These are phyloP conservation scores for Curvularia spicifera DNA, from an alignment of 2,329 filamentous ascomycete genomes.

Conservation along the genomic window DNA sequence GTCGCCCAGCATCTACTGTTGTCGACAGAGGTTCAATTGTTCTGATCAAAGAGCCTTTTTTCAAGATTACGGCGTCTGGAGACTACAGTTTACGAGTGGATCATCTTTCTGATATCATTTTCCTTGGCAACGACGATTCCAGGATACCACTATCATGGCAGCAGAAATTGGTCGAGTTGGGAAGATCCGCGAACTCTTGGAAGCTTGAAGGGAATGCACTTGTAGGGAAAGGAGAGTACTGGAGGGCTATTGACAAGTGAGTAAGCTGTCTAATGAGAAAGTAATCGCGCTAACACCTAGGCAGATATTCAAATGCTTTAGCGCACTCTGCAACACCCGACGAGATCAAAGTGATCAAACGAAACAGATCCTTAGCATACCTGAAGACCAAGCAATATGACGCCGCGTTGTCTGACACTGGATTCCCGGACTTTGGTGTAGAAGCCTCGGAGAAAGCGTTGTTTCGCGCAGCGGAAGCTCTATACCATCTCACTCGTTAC, in stretches of 20 bases:
- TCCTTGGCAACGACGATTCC: slow-evolving; percentile 47
- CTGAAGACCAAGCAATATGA: slow-evolving; percentile 47
- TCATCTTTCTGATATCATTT: slow-evolving; percentile 59
- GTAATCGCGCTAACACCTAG: slow-evolving; percentile 34
- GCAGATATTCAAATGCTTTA: slow-evolving; percentile 43
- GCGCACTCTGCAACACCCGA: slow-evolving; percentile 29
- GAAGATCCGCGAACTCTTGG: slow-evolving; percentile 11
- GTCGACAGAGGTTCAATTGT: slow-evolving; percentile 40
- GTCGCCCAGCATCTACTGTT: slow-evolving; percentile 38
- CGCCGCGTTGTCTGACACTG: slow-evolving; percentile 43
- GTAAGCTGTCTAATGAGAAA: background rate
- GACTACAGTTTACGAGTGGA: slow-evolving; percentile 59
- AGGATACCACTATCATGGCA: slow-evolving; percentile 52
- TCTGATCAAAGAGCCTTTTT: slow-evolving; percentile 58
- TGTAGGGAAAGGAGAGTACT: slow-evolving; percentile 20
- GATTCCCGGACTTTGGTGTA: slow-evolving; percentile 18
- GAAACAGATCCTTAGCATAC: slow-evolving; percentile 49
- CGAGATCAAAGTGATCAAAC: slow-evolving; percentile 39
- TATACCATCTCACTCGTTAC: slow-evolving; percentile 53
- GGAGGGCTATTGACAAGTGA: slow-evolving; percentile 25
- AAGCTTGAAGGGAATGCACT: slow-evolving; percentile 22
- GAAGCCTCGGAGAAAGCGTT: slow-evolving; percentile 50
- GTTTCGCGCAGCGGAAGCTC: slow-evolving; percentile 53
- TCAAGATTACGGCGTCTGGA: slow-evolving; percentile 52
- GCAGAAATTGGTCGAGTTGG: slow-evolving; percentile 6